phyloP scores from a whole-genome alignment of 352 stramenopile species.

The Pythium sukuiense region DNA sequence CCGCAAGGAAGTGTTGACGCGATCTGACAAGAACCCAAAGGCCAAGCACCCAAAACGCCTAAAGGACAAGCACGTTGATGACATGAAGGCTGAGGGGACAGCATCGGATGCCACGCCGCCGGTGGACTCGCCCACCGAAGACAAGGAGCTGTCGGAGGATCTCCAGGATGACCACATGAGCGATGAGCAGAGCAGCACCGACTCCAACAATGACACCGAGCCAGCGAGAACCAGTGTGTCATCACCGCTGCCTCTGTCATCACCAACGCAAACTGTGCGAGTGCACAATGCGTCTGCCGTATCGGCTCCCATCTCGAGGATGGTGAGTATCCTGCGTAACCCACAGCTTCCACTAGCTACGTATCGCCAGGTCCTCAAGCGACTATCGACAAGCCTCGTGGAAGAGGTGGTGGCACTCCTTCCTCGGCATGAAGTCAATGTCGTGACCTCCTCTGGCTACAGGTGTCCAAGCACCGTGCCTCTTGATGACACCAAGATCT shows the following conservation, averaged over 20 bases:
- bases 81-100: not conserved
- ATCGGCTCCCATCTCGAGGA: conserved; percentile 14
- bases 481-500: conserved; percentile 26
- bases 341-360: conserved; percentile 11
- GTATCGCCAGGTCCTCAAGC: conserved; percentile 13
- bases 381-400: conserved; percentile 16
- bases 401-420: conserved; percentile 25
- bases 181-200: conserved; percentile 22
- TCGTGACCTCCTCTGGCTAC: conserved; percentile 23
- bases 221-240: not conserved
- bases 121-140: not conserved
- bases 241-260: not conserved
- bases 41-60: conserved; percentile 22
- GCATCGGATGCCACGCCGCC: conserved; percentile 3
- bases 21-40: conserved; percentile 17
- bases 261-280: not conserved
- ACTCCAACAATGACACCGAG: conserved; percentile 11
- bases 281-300: conserved; percentile 16
- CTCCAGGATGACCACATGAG: conserved; percentile 17
- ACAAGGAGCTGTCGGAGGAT: conserved; percentile 15
- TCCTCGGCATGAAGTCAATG: conserved; percentile 17
- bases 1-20: conserved; percentile 26
- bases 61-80: not conserved
- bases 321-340: conserved; percentile 24
- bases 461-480: conserved; percentile 6